phyloP scores from a whole-genome alignment of 2,329 filamentous ascomycete species.

The Penicillium verrucosum region DNA sequence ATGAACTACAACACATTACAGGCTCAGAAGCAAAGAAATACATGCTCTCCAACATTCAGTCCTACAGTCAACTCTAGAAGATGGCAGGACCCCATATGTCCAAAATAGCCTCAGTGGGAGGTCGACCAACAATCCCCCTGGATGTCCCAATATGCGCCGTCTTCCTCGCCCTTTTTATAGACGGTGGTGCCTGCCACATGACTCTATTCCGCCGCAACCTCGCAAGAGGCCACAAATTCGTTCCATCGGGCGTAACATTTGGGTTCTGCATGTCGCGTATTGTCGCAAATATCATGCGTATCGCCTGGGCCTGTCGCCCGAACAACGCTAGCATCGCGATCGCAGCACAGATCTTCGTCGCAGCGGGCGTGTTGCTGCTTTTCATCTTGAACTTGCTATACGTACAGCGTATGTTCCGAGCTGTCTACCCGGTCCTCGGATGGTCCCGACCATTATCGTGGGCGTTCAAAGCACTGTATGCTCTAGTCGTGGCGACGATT shows the following conservation, averaged over 20 bases:
- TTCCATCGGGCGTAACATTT: conserved; percentile 45
- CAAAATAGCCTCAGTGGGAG: conserved; percentile 32
- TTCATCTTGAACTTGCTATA: conserved; percentile 78
- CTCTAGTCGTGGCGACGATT: conserved; percentile 57
- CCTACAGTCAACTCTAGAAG: neutral
- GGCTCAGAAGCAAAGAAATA: too few species aligned
- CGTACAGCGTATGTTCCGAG: conserved; percentile 69
- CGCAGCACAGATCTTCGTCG: conserved; percentile 65
- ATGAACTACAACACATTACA: neutral
- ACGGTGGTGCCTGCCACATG: conserved; percentile 45
- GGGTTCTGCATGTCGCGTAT: conserved; percentile 53
- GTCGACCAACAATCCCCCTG: conserved; percentile 53
- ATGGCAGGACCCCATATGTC: conserved; percentile 33
- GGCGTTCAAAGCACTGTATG: conserved; percentile 58
- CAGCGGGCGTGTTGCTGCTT: conserved; percentile 69
- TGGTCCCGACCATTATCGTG: conserved; percentile 58
- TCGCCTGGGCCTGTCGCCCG: conserved; percentile 53
- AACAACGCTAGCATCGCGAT: conserved; percentile 50
- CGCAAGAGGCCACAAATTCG: conserved; percentile 47
- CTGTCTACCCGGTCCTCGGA: conserved; percentile 66
- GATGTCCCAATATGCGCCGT: conserved; percentile 65
- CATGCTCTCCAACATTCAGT: too few species aligned
- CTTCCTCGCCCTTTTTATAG: conserved; percentile 53
- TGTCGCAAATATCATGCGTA: conserved; percentile 49
- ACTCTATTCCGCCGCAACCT: conserved; percentile 45